Conservation (phyloP, 2,329 filamentous ascomycete species). For the Diaporthe citriasiana region DNA sequence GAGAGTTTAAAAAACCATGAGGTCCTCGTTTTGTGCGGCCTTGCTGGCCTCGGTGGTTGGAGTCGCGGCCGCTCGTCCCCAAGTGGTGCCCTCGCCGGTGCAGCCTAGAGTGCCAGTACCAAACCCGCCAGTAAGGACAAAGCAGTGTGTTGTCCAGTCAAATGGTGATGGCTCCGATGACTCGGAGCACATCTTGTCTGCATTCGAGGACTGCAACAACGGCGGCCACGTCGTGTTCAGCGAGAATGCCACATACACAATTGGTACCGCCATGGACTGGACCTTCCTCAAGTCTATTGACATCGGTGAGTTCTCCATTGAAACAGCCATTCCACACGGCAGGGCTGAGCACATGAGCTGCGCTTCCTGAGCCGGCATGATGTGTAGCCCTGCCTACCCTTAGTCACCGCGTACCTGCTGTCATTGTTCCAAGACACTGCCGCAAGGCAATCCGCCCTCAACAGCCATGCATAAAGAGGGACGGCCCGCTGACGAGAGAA, state of each 20-base stretch:
- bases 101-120: slow-evolving; percentile 48
- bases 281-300: slow-evolving; percentile 74
- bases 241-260: slow-evolving; percentile 66
- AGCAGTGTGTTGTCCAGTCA: slow-evolving; percentile 69
- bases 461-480: slow-evolving; percentile 14
- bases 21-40: slow-evolving; percentile 42
- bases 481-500: slow-evolving; percentile 39
- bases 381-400: slow-evolving; percentile 23
- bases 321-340: neutral
- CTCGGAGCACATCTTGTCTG: slow-evolving; percentile 58
- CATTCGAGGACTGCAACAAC: slow-evolving; percentile 69
- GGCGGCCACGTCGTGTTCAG: slow-evolving; percentile 72
- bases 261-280: slow-evolving; percentile 74
- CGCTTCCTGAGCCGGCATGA: neutral
- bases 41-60: slow-evolving; percentile 43
- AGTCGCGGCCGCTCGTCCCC: slow-evolving; percentile 43
- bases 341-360: neutral
- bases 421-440: slow-evolving; percentile 5
- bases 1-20: slow-evolving; percentile 44
- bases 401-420: slow-evolving; percentile 41
- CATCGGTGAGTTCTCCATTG: slow-evolving; percentile 57
- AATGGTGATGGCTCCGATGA: slow-evolving; percentile 58
- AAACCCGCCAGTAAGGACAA: slow-evolving; percentile 49
- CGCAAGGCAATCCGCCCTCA: neutral
- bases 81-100: slow-evolving; percentile 44